Base-by-base conservation (phyloP, 352 stramenopile species). In the Phytophthora megakarya region DNA sequence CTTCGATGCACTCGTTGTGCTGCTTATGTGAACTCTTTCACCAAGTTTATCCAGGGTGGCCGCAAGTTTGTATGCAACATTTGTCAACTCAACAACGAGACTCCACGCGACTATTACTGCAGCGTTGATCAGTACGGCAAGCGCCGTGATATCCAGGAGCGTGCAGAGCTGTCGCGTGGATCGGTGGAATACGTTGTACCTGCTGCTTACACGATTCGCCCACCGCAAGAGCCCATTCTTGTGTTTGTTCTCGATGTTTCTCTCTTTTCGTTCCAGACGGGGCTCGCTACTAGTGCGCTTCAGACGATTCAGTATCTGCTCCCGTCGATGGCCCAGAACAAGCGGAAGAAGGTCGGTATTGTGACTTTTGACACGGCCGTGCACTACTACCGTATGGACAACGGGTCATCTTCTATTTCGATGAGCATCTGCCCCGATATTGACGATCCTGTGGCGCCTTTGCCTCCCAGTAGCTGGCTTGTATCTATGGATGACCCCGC, bases 21-120 rank as follows among this genome's bases (percentile, higher is more conserved):
- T 43, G 88, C 84, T 39, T 97, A 96, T 68, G 85, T 97, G 23
- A 96, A 95, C 62, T 89, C 78, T 26, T 97, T 92, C 60, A 94
- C 84, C 26, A 90, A 90, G 61, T 96, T 93, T 66, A 89, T 92
- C 44, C 78, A 96, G 56, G 83, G 75, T 45, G 88, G 85, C 1
- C 80, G 81, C 61, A 90, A 91, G 62, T 97, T 95, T 61, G 81
- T 92, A 23, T 97, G 89, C 78, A 96, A 96, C 72, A 91, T 97
- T 58, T 97, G 89, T 60, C 73, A 78, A 52, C 78, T 94, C 4
- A 66, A 84, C 60, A 96, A 96, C 68, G 81, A 95, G 56, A 92
- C 87, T 6, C 86, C 88, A 10, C 79, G 84, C 1, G 82, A 95
- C 40, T 97, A 96, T 61, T 92, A 95, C 63, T 93, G 88, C 79